Evolutionary conservation across 352 stramenopile species (phyloP).

Genomic region (Achlya hypogyna): DNA sequence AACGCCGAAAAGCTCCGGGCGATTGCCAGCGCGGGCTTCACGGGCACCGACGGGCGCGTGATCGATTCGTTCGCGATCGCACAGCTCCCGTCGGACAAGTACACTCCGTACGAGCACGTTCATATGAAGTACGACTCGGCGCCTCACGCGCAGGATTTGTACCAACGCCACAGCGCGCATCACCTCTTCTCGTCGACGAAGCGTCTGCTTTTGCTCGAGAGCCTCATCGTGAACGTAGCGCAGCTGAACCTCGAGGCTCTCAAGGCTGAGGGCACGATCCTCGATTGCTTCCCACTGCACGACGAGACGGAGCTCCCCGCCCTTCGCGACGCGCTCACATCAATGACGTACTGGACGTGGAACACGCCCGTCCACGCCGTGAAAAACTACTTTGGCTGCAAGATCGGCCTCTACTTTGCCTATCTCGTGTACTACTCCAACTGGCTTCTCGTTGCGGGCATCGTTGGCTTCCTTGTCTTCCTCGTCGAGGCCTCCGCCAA

Average conservation of each 20-base stretch:
- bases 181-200: constrained; percentile 51
- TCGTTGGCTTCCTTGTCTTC: constrained; percentile 85
- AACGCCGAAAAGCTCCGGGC: constrained; percentile 46
- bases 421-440: constrained; percentile 94
- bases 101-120: constrained; percentile 74
- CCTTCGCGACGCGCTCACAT: constrained; percentile 55
- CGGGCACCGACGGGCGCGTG: constrained; percentile 28
- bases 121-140: constrained; percentile 29
- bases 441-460: constrained; percentile 89
- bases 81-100: constrained; percentile 60
- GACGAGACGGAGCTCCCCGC: constrained; percentile 49
- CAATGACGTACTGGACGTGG: constrained; percentile 55
- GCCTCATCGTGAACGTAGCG: constrained; percentile 44
- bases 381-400: constrained; percentile 73
- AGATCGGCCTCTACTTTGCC: constrained; percentile 96
- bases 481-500: constrained; percentile 53
- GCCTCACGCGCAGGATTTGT: constrained; percentile 52
- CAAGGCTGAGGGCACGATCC: constrained; percentile 58
- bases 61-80: constrained; percentile 75
- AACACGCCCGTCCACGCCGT: constrained; percentile 61
- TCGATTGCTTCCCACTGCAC: constrained; percentile 66
- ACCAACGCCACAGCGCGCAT: constrained; percentile 29
- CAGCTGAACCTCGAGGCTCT: constrained; percentile 39
- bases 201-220: constrained; percentile 62
- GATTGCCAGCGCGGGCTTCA: constrained; percentile 52